Base-by-base conservation (phyloP, 78 protist species). In the Polysphondylium violaceum region DNA sequence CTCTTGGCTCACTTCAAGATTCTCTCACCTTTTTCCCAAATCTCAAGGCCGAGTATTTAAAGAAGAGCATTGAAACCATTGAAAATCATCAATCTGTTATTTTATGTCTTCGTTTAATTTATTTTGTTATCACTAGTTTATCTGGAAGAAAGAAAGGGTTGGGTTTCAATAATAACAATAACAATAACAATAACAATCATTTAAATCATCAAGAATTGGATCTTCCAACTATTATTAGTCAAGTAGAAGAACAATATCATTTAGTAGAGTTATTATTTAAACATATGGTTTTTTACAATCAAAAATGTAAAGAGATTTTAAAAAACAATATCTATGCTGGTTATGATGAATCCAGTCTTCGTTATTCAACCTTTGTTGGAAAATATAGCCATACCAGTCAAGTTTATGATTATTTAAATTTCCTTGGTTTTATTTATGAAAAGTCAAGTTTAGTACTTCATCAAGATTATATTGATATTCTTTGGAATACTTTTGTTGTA, bases 401-500 rank as follows among this genome's bases (percentile, higher is more conserved):
- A 68, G 55, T 68, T 44, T 2, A 47, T 11, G 89, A 81, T 21
- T 67, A 21, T 68, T 43, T 81, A 25, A 33, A 53, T 40, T 81
- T 81, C 14, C 31, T 81, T 21, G 25, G 43, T 27, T 81, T 68
- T 56, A 53, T 68, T 36, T 81, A 56, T 41, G 76, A 50, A 0
- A 50, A 64, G 29, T 50, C 68, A 7, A 14, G 21, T 27, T 9
- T 55, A 6, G 0, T 11, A 11, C 64, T 55, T 0, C 50, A 67
- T 23, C 8, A 64, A 16, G n/a, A 27, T 4, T 36, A 81, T 29
- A 36, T 81, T 7, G 77, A 81, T 68, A 38, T 81, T n/a, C 67
- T 68, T 6, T 81, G 89, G 89, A 40, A 67, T 55, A 36, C 51
- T n/a, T 81, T 41, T 67, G 89, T 81, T 11, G 53, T 68, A 3